Conservation (phyloP, 805 yeast species). For the Cyberlindnera veronae region DNA sequence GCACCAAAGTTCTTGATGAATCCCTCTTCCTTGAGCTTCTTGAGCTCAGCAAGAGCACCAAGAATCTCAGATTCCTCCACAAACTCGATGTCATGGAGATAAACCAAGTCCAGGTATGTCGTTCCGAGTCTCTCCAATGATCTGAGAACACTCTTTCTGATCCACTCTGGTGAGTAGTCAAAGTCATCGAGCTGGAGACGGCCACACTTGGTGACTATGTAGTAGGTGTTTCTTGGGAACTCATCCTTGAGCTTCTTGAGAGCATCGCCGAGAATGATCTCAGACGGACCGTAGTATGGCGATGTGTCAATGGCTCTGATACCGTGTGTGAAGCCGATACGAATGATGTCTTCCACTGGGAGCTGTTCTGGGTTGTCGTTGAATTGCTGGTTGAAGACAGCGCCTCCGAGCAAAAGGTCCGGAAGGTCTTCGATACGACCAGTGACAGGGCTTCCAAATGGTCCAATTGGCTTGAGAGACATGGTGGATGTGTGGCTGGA, state of each 20-base stretch:
- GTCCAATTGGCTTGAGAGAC: conserved; percentile 20
- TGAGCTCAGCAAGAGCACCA: conserved; percentile 62
- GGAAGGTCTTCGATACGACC: conserved; percentile 37
- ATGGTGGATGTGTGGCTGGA: not conserved
- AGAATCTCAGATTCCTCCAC: conserved; percentile 50
- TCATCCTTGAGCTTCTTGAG: conserved; percentile 38
- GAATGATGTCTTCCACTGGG: conserved; percentile 55
- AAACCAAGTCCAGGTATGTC: conserved; percentile 71
- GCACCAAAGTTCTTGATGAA: conserved; percentile 64
- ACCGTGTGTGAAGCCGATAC: conserved; percentile 61
- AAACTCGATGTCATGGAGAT: conserved; percentile 88
- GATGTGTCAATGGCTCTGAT: conserved; percentile 83
- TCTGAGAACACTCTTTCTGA: conserved; percentile 60
- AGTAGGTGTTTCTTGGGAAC: conserved; percentile 57
- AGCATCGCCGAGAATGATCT: conserved; percentile 66
- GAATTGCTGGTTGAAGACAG: conserved; percentile 80
- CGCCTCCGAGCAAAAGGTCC: conserved; percentile 80
- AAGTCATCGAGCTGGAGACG: conserved; percentile 64
- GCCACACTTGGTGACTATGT: conserved; percentile 84
- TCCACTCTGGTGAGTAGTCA: conserved; percentile 63
- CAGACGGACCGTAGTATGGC: conserved; percentile 92
- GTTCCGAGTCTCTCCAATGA: conserved; percentile 68
- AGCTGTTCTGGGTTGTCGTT: conserved; percentile 60
- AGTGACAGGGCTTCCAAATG: conserved; percentile 17
- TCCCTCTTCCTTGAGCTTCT: conserved; percentile 60